A percentile compares a stretch with the other conserved stretches of the same genome.
Evolutionary conservation across 108 stramenopile genomes (phyloP).

Genomic region (Fragilaria crotonensis): DNA sequence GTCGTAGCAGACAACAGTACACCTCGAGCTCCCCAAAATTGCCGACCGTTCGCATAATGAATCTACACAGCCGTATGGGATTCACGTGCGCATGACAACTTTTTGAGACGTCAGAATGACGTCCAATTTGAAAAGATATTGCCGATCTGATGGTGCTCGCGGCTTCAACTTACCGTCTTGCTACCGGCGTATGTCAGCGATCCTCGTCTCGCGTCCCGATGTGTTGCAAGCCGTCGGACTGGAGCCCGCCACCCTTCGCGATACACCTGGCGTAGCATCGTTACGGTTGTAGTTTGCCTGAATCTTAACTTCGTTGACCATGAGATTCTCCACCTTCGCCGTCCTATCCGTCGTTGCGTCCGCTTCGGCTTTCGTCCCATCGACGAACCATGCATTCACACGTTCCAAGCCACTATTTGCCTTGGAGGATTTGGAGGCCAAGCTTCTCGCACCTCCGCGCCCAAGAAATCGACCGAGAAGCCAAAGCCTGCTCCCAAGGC

Average conservation of each 20-base stretch:
- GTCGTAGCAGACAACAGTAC: no score
- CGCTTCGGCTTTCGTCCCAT: no score
- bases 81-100: no score
- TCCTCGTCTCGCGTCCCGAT: no score
- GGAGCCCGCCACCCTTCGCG: not conserved
- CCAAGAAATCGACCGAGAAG: not conserved
- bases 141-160: no score
- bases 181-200: no score
- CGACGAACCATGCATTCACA: not conserved
- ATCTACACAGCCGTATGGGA: no score
- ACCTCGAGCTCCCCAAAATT: no score
- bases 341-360: not conserved
- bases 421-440: not conserved
- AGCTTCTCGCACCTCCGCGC: not conserved
- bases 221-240: not conserved
- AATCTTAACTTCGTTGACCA: not conserved
- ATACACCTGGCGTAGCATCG: not conserved
- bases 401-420: not conserved
- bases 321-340: not conserved
- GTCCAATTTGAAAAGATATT: not conserved
- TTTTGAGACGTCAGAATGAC: not conserved
- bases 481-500: constrained; percentile 1
- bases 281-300: not conserved
- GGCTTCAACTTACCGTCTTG: no score
- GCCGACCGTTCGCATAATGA: no score